These are phyloP conservation scores for Boletellus ananiceps DNA, from an alignment of 768 basidiomycete species.

Conservation along the genomic window DNA sequence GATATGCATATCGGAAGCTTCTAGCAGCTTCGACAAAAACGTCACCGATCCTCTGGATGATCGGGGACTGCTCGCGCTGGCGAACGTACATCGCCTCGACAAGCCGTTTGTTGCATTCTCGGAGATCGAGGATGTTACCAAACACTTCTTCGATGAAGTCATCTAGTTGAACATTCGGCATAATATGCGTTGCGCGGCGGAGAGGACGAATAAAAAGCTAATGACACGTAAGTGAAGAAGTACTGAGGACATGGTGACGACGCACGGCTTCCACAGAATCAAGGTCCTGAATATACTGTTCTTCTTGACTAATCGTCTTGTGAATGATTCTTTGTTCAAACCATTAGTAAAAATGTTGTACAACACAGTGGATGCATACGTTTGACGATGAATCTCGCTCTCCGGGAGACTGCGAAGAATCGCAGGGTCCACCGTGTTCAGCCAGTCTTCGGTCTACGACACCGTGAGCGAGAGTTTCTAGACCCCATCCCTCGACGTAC, in stretches of 20 bases:
- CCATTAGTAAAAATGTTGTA: neutral
- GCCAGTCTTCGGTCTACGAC: constrained; percentile 45
- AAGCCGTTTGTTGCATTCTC: constrained; percentile 77
- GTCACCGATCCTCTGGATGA: constrained; percentile 84
- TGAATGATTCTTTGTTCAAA: constrained; percentile 56
- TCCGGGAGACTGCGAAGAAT: constrained; percentile 57
- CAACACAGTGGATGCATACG: constrained; percentile 30
- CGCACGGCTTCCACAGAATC: constrained; percentile 71
- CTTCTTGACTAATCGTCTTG: constrained; percentile 84
- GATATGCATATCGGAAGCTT: constrained; percentile 84
- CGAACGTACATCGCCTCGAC: constrained; percentile 83
- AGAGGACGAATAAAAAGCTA: constrained; percentile 53
- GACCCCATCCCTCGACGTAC: constrained; percentile 32
- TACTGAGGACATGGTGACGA: constrained; percentile 16
- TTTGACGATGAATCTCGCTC: constrained; percentile 81
- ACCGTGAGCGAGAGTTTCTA: neutral
- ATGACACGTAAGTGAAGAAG: constrained; percentile 28
- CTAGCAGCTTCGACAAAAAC: constrained; percentile 83
- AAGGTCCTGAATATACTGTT: constrained; percentile 85
- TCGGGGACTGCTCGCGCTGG: constrained; percentile 74
- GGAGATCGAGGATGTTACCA: constrained; percentile 82
- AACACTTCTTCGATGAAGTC: constrained; percentile 90
- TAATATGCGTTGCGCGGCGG: constrained; percentile 53
- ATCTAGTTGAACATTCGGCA: constrained; percentile 55
- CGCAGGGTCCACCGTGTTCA: constrained; percentile 43